Percentiles rank a stretch among this genome's conserved stretches.
Evolutionary conservation across 2,329 filamentous ascomycete species (phyloP).

Genomic region (Beauveria bassiana): DNA sequence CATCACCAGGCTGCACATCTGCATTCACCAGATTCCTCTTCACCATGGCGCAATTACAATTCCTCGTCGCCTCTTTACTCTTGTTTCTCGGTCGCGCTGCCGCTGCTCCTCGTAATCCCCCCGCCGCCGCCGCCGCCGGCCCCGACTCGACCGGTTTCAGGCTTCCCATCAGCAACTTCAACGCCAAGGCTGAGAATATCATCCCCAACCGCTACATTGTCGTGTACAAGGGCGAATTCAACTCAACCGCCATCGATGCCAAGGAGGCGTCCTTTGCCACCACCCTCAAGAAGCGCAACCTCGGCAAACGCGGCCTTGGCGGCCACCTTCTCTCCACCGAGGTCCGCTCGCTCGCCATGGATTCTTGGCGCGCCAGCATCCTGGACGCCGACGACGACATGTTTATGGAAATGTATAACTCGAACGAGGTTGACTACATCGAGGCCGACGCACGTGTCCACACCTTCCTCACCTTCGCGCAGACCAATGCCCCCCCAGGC

Average conservation of each 20-base stretch:
- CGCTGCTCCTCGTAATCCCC: constrained; percentile 18
- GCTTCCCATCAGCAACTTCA: constrained; percentile 44
- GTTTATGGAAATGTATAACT: constrained; percentile 40
- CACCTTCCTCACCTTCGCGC: constrained; percentile 35
- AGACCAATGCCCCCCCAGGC: constrained; percentile 46
- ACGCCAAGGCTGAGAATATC: constrained; percentile 38
- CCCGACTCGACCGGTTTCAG: constrained; percentile 22
- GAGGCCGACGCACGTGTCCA: constrained; percentile 46
- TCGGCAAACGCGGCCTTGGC: constrained; percentile 41
- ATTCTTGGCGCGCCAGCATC: constrained; percentile 44
- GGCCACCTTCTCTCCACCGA: constrained; percentile 41
- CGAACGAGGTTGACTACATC: constrained; percentile 43
- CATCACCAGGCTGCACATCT: not conserved
- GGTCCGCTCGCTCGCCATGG: constrained; percentile 39
- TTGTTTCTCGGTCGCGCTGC: constrained; percentile 17
- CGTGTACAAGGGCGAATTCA: constrained; percentile 51
- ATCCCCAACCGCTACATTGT: constrained; percentile 56
- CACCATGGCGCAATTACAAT: constrained; percentile 5
- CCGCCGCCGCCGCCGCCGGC: constrained; percentile 12
- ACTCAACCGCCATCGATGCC: constrained; percentile 38
- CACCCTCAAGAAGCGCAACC: constrained; percentile 48
- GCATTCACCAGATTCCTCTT: not conserved
- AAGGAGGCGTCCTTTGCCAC: constrained; percentile 42
- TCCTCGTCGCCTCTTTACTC: not conserved
- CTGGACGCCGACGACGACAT: constrained; percentile 44